phyloP scores from a whole-genome alignment of 208 protist genomes.

The Leishmania tarentolae region DNA sequence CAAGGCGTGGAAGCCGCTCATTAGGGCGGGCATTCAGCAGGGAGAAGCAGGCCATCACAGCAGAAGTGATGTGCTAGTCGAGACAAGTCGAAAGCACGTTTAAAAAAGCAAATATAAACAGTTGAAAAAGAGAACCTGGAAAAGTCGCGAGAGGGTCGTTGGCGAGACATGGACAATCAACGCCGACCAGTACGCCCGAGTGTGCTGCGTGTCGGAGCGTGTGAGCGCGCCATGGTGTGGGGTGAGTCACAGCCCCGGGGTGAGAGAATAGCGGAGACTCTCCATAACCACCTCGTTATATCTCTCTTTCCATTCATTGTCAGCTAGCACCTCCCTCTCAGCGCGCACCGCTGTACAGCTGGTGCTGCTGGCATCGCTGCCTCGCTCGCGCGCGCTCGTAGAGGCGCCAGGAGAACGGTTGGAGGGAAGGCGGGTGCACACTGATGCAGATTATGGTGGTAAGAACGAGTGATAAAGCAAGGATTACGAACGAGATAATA shows the following conservation, averaged over 20 bases:
- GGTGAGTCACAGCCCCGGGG: background rate
- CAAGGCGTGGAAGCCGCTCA: background rate
- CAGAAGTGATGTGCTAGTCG: background rate
- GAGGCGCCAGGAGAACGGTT: conserved; percentile 16
- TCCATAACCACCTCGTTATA: background rate
- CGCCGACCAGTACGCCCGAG: background rate
- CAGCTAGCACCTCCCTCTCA: background rate
- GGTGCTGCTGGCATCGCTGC: background rate
- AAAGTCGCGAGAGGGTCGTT: background rate
- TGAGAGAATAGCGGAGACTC: background rate
- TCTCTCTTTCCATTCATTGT: background rate
- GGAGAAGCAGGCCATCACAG: background rate
- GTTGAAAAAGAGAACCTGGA: background rate
- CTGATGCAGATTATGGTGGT: background rate
- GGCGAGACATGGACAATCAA: background rate
- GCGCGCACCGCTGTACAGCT: background rate
- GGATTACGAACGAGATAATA: conserved; percentile 13
- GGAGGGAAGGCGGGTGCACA: conserved; percentile 11
- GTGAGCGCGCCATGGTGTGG: background rate
- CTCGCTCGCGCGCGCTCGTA: conserved; percentile 17
- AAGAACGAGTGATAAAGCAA: conserved; percentile 4
- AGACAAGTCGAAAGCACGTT: background rate
- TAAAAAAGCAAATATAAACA: background rate
- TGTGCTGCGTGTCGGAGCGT: background rate
- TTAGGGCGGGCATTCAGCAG: background rate